Conservation (phyloP, 257 asterid species). For the Pogostemon cablin region DNA sequence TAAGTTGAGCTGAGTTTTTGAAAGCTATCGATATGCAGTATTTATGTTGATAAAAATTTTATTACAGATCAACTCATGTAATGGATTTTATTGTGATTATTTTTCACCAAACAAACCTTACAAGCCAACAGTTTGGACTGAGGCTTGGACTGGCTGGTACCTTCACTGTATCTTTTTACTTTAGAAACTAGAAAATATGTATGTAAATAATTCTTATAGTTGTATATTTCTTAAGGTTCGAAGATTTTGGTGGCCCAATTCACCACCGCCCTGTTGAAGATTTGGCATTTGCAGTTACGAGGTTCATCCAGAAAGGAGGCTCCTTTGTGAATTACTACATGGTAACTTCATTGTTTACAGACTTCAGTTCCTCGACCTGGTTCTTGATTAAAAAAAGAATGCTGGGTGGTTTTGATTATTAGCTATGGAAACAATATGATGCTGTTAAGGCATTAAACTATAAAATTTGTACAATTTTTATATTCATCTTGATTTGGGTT, state of each 20-base stretch:
- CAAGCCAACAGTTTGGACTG: slow-evolving; percentile 93
- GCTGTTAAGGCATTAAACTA: too few relatives aligned
- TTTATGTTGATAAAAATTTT: slow-evolving; percentile 26
- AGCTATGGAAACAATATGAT: background rate
- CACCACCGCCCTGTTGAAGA: slow-evolving; percentile 98
- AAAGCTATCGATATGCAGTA: background rate
- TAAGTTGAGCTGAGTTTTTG: background rate
- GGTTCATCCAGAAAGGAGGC: slow-evolving; percentile 96
- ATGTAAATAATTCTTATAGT: background rate
- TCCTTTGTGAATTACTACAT: slow-evolving; percentile 92
- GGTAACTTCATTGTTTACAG: slow-evolving; percentile 41
- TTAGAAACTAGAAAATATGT: background rate
- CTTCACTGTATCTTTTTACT: slow-evolving; percentile 16
- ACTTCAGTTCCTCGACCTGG: background rate
- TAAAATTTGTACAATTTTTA: too few relatives aligned
- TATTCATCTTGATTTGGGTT: background rate
- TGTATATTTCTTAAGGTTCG: slow-evolving; percentile 59
- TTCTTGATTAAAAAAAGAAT: background rate
- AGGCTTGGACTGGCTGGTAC: slow-evolving; percentile 99
- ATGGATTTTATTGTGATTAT: slow-evolving; percentile 92
- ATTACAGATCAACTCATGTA: slow-evolving; percentile 89
- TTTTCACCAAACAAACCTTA: slow-evolving; percentile 88
- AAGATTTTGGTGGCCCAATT: slow-evolving; percentile 79
- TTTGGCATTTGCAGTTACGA: slow-evolving; percentile 87
- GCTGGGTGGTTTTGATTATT: background rate